Percentiles rank a stretch among this genome's conserved stretches.
These are phyloP conservation scores for Papiliotrema nemorosa DNA, from an alignment of 1,284 basidiomycete genomes.

Conservation along the genomic window DNA sequence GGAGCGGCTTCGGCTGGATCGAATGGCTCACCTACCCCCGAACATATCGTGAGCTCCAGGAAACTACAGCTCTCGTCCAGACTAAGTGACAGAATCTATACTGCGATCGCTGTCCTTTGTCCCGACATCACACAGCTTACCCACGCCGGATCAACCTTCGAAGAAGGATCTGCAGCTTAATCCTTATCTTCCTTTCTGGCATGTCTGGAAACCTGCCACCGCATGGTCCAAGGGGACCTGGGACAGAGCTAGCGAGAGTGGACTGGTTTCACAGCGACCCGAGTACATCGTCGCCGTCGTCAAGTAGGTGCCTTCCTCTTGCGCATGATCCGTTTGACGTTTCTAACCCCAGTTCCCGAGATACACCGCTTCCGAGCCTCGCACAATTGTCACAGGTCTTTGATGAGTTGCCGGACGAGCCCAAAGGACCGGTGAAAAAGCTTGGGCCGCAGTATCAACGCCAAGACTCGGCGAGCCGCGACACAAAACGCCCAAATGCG, in stretches of 20 bases:
- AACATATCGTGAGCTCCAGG: too few species aligned
- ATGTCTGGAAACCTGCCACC: conserved; percentile 87
- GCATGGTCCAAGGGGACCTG: conserved; percentile 54
- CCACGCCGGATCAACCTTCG: conserved; percentile 26
- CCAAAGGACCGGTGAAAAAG: conserved; percentile 30
- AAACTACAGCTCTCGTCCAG: background rate
- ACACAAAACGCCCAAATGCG: background rate
- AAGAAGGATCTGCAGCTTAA: conserved; percentile 45
- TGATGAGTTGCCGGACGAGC: conserved; percentile 36
- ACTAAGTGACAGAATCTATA: conserved; percentile 57
- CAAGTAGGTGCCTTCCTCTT: conserved; percentile 58
- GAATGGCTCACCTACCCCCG: too few species aligned
- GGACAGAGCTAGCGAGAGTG: conserved; percentile 39
- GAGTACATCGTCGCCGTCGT: conserved; percentile 85
- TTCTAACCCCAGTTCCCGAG: conserved; percentile 33
- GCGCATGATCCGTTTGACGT: background rate
- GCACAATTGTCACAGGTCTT: conserved; percentile 42
- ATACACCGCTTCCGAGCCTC: conserved; percentile 38
- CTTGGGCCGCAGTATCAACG: conserved; percentile 41
- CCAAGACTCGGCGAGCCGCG: conserved; percentile 8
- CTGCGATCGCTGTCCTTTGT: conserved; percentile 72
- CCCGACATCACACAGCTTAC: conserved; percentile 58
- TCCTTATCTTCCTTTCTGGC: conserved; percentile 80
- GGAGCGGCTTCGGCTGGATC: too few species aligned
- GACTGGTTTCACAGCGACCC: conserved; percentile 62